These are phyloP conservation scores for Ogataea thermomethanolica DNA, from an alignment of 805 yeast genomes.

Conservation along the genomic window DNA sequence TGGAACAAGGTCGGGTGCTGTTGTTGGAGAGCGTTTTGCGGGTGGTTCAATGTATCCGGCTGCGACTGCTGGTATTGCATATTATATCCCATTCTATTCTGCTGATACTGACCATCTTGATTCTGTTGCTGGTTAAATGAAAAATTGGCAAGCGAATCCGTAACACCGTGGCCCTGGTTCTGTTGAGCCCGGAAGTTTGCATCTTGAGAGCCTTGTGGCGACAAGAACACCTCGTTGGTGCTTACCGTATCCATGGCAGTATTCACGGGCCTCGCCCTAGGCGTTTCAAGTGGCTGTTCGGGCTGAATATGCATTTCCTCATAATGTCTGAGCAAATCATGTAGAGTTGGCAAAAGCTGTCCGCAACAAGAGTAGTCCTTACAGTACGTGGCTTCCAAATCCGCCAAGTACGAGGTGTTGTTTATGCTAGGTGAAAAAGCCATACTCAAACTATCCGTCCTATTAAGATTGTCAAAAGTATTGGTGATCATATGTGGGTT, in stretches of 20 bases:
- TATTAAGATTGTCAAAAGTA: conserved; percentile 22
- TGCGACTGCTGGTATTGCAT: conserved; percentile 11
- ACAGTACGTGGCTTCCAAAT: conserved; percentile 92
- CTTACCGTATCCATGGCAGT: conserved; percentile 78
- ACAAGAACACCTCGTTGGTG: conserved; percentile 85
- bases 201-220: conserved; percentile 24
- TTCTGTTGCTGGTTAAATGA: conserved; percentile 19
- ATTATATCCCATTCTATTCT: conserved; percentile 10
- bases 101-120: conserved; percentile 11
- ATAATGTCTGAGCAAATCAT: conserved; percentile 89
- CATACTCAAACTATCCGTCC: conserved; percentile 30
- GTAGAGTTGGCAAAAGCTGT: conserved; percentile 83
- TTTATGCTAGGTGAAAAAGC: conserved; percentile 63
- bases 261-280: conserved; percentile 48
- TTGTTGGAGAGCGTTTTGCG: conserved; percentile 13
- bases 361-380: conserved; percentile 97
- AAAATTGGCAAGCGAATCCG: conserved; percentile 19
- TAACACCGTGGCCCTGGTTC: conserved; percentile 8
- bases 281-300: conserved; percentile 42
- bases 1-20: conserved; percentile 20
- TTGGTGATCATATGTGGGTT: conserved; percentile 8
- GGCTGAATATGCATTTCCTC: conserved; percentile 89
- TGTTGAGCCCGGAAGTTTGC: conserved; percentile 10
- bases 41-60: conserved; percentile 5
- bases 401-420: conserved; percentile 80